These are phyloP conservation scores for Hypoxylon trugodes DNA, from an alignment of 495 filamentous ascomycete genomes.

Conservation along the genomic window DNA sequence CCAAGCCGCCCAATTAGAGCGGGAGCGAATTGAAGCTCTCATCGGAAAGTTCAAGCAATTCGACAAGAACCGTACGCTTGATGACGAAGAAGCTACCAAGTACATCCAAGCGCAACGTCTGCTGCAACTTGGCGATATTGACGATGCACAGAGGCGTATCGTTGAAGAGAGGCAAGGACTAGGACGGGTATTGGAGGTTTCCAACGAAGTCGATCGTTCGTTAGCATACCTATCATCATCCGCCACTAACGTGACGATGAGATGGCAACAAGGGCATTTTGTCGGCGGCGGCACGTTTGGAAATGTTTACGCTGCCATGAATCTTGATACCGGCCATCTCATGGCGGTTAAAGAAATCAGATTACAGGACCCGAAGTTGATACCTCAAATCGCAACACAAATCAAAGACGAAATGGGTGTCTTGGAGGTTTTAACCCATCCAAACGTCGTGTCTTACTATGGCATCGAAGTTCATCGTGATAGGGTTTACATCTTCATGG, in stretches of 20 bases:
- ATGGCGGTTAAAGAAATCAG: conserved; percentile 99
- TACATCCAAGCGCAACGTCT: conserved; percentile 78
- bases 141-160: conserved; percentile 77
- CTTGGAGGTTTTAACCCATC: conserved; percentile 92
- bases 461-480: conserved; percentile 98
- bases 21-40: conserved; percentile 73
- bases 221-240: conserved; percentile 92
- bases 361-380: conserved; percentile 93
- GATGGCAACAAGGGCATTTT: conserved; percentile 98
- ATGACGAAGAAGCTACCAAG: conserved; percentile 83
- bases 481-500: conserved; percentile 99
- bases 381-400: conserved; percentile 89
- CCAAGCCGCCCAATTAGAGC: conserved; percentile 88
- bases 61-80: conserved; percentile 76
- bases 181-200: conserved; percentile 89
- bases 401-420: conserved; percentile 98
- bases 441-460: conserved; percentile 96
- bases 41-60: conserved; percentile 77
- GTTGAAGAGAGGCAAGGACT: conserved; percentile 89
- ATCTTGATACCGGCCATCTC: conserved; percentile 90
- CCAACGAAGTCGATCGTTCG: conserved; percentile 93
- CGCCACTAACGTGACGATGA: conserved; percentile 90
- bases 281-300: conserved; percentile 97
- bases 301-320: conserved; percentile 96
- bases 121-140: conserved; percentile 73